These are phyloP conservation scores for Leccinum ochraceum DNA, from an alignment of 768 basidiomycete species.

Conservation along the genomic window DNA sequence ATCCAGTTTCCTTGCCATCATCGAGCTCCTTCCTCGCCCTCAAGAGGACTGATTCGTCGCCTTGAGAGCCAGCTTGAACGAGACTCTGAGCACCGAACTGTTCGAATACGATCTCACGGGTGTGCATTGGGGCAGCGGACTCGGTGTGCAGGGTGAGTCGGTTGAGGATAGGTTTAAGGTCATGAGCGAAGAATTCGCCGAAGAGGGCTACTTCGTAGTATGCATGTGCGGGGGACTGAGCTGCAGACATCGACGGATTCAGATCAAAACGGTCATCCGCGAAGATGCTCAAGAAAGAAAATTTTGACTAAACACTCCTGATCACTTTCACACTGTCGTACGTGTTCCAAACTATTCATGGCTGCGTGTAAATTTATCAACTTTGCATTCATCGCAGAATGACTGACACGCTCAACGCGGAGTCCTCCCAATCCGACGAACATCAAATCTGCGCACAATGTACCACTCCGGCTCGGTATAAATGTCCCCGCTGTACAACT, in stretches of 20 bases:
- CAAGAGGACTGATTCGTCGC: slow-evolving; percentile 65
- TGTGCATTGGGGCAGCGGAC: slow-evolving; percentile 70
- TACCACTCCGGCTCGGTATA: slow-evolving; percentile 59
- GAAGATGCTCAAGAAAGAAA: not conserved
- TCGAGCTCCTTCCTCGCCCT: slow-evolving; percentile 76
- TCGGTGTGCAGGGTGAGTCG: slow-evolving; percentile 82
- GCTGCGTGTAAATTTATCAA: too few species aligned
- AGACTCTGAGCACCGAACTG: slow-evolving; percentile 68
- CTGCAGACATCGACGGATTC: slow-evolving; percentile 20
- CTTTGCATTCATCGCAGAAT: slow-evolving; percentile 7
- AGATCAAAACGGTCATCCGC: not conserved
- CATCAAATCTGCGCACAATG: slow-evolving; percentile 52
- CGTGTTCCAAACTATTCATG: not conserved
- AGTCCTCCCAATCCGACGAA: slow-evolving; percentile 18
- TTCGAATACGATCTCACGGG: slow-evolving; percentile 80
- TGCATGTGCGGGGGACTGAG: slow-evolving; percentile 44
- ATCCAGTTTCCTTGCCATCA: slow-evolving; percentile 54
- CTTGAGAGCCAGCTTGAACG: slow-evolving; percentile 46
- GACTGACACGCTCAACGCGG: not conserved
- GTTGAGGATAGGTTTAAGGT: slow-evolving; percentile 76
- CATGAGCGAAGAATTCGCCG: slow-evolving; percentile 77
- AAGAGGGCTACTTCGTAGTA: slow-evolving; percentile 87
- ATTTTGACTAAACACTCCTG: not conserved
- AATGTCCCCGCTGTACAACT: slow-evolving; percentile 73
- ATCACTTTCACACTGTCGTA: not conserved